Base-by-base conservation (phyloP, 768 basidiomycete genomes). In the Neoboletus magnificus region DNA sequence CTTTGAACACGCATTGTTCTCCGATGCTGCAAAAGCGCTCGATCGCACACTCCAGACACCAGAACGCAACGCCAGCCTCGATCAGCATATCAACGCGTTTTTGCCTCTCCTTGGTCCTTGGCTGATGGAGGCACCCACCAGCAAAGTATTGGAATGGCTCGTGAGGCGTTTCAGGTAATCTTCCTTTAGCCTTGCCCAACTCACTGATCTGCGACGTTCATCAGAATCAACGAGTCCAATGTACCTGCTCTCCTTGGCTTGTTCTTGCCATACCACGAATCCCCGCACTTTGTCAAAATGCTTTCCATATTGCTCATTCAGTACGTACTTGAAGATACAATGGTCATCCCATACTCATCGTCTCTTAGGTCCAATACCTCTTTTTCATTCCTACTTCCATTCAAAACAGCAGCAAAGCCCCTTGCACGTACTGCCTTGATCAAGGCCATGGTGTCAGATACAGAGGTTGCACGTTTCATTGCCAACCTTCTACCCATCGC, bases 201-300 rank as follows among this genome's bases (percentile, higher is more conserved):
- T 13, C 36, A 43, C 55, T 43, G 13, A 48, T 42, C 30, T 44
- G 7, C 39, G 47, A 60, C 27, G 3, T 39, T 25, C 37, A 12
- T 51, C 18, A 98, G 96, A 68, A 84, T 98, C 27, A 82, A 98
- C 66, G 94, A 98, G 68, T 93, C 98, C 76, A 97, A 98, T 64
- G 79, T 95, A 51, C 81, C 87, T 51, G 79, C 81, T 23, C 67
- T 94, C 27, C 78, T 98, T 7, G 73, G 85, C 9, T 76, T 93
- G 23, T 98, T 98, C 72, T 74, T 98, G 30, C 97, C 97, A 0
- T 98, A 96, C 67, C 93, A 98, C 65, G 92, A 95, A 62, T 90
- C 95, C 5, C 86, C 91, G 0, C 93, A 98, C 68, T 98, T 98
- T 71, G 81, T 88, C 10, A 96, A 97, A 63, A 91, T 98, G 80